Evolutionary conservation across 768 basidiomycete genomes (phyloP), one percentile per base, ranked within the genome.

Genomic region (Asterophora parasitica): DNA sequence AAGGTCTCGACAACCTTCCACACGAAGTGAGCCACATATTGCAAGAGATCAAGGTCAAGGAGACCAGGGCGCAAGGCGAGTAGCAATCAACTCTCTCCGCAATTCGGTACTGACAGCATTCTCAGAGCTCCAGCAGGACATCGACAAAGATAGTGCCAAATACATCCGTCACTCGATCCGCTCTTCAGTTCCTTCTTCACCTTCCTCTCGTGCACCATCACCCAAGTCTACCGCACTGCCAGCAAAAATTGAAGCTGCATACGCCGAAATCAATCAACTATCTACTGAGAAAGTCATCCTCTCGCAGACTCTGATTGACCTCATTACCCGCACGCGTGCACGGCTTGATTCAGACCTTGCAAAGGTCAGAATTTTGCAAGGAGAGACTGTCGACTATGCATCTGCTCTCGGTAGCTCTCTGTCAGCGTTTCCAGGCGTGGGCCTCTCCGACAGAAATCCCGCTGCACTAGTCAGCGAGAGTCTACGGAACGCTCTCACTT

Each of bases 1-100:
- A 42, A 80, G 77, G 72, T 56, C 65, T 79, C 35, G 78, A 81
- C 49, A 79, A 79, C 57, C 60, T 81, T 8, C 78, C 78, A 1
- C 64, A 68, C 48, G 78, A 81, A 62, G 73, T 79, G 2, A 67
- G 70, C 19, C 75, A 78, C 56, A 58, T 79, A 31, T 61, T 79
- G 19, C 72, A 75, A 50, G 78, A 81, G 59, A 78, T 81, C 41
- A 73, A 64, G 48, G 61, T 68, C 34, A 70, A 71, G 52, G 78
- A 81, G 43, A 64, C 57, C 15, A 66, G 66, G 44, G 65, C 65
- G 0, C 69, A 71, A 64, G 74, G 76, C 76, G 34, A 13, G 68
- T 50, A 42, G 4, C 30, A 38, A 30, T 10, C 3, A 30, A 42
- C 27, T 20, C 20, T 30, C 45, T 26, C 15, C 33, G 9, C 30